A percentile compares a stretch with the other conserved stretches of the same genome.
Conservation (phyloP, 257 asterid genomes). For the Thymus quinquecostatus region DNA sequence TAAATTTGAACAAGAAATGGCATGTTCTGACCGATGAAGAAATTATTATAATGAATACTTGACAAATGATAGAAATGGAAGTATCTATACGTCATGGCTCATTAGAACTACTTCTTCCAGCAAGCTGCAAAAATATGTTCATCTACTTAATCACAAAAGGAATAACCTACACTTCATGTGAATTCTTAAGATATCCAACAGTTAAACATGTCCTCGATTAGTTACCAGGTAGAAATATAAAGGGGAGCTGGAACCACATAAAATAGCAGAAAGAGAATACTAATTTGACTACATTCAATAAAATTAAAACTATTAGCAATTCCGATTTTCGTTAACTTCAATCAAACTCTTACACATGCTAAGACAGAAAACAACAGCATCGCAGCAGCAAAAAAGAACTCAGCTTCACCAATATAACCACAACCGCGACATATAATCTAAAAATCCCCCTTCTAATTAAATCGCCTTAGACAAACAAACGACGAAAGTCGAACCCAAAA, state of each 20-base stretch:
- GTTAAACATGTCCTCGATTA: neutral
- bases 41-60: constrained; percentile 5
- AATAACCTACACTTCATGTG: neutral
- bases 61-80: neutral
- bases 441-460: neutral
- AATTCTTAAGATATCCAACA: too few relatives aligned
- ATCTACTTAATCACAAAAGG: neutral
- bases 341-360: constrained; percentile 5
- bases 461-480: neutral
- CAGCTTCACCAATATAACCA: constrained; percentile 2
- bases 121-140: constrained; percentile 17
- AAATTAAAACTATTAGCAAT: constrained; percentile 9
- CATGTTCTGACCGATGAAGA: constrained; percentile 14
- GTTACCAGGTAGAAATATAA: neutral
- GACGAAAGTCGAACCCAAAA: constrained; percentile 4
- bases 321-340: constrained; percentile 5
- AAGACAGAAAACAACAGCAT: constrained; percentile 17
- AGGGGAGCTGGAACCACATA: neutral
- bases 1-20: constrained; percentile 14
- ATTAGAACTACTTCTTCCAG: constrained; percentile 18
- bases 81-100: neutral
- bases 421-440: constrained; percentile 6
- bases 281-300: constrained; percentile 6
- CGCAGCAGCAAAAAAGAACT: neutral
- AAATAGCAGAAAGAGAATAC: constrained; percentile 5